A percentile compares a stretch with the other conserved stretches of the same genome.
Evolutionary conservation across 1,284 basidiomycete species (phyloP).

Genomic region (Mrakiaceae sp.): DNA sequence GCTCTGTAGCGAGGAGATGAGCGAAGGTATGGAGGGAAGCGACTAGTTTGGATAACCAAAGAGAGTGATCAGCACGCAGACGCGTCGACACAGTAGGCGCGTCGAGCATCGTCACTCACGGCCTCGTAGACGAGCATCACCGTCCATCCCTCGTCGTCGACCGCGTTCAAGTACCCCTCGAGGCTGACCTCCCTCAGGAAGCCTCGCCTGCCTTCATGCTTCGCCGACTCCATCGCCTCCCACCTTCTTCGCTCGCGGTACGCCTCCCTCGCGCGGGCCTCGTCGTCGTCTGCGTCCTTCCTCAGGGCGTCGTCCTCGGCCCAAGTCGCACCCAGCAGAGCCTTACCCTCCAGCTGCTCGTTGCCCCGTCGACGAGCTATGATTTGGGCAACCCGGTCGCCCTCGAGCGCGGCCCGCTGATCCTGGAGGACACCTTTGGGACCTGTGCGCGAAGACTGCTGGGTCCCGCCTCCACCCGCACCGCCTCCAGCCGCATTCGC

Average conservation of each 20-base stretch:
- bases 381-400: constrained; percentile 3
- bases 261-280: neutral
- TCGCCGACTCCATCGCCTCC: neutral
- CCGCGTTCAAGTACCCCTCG: constrained; percentile 12
- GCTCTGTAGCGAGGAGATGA: constrained; percentile 4
- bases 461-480: neutral
- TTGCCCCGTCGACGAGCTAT: constrained; percentile 8
- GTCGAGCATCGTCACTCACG: neutral
- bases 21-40: neutral
- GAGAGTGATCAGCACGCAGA: neutral
- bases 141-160: constrained; percentile 13
- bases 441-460: constrained; percentile 24
- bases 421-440: constrained; percentile 33
- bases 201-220: constrained; percentile 3
- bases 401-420: constrained; percentile 18
- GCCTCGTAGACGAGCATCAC: constrained; percentile 12
- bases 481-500: neutral
- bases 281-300: constrained; percentile 12
- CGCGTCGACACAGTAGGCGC: too few species aligned
- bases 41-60: neutral
- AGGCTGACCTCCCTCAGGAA: constrained; percentile 14
- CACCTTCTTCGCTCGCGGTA: neutral
- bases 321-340: constrained; percentile 24
- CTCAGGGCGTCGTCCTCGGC: constrained; percentile 24
- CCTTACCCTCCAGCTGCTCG: constrained; percentile 20